Conservation (phyloP, 257 asterid species). For the Knoxia roxburghii region DNA sequence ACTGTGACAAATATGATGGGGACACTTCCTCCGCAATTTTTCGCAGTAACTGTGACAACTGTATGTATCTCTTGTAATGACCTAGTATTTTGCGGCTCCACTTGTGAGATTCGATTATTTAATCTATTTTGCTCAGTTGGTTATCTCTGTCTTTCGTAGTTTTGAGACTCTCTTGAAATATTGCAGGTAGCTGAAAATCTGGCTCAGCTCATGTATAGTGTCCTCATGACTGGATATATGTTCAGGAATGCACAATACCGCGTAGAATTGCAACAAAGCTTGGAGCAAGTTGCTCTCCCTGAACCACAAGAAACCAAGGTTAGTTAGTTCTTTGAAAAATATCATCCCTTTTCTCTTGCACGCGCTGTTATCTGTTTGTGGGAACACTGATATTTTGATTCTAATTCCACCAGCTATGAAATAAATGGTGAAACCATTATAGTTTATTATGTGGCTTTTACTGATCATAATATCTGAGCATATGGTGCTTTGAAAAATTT, state of each 20-base stretch:
- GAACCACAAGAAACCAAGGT: conserved; percentile 67
- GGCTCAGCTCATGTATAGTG: conserved; percentile 97
- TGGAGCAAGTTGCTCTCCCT: conserved; percentile 95
- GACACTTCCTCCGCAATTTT: conserved; percentile 91
- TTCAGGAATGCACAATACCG: conserved; percentile 88
- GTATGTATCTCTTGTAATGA: conserved; percentile 37
- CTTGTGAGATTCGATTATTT: neutral
- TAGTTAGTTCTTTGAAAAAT: conserved; percentile 12
- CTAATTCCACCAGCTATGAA: neutral
- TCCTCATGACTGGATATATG: conserved; percentile 99
- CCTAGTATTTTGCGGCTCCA: neutral
- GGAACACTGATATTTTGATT: neutral
- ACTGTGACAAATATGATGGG: conserved; percentile 97
- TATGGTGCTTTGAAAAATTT: neutral
- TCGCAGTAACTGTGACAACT: conserved; percentile 81
- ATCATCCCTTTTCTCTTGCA: neutral
- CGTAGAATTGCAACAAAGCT: conserved; percentile 87
- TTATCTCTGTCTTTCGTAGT: conserved; percentile 1
- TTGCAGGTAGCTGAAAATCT: conserved; percentile 91
- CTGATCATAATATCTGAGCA: neutral
- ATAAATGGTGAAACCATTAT: neutral
- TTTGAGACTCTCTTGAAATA: conserved; percentile 9
- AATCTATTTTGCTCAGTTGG: neutral
- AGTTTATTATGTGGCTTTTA: neutral
- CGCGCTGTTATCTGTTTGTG: neutral